Evolutionary conservation across 345 rosid species (phyloP).

Genomic region (Citrus cavaleriei): DNA sequence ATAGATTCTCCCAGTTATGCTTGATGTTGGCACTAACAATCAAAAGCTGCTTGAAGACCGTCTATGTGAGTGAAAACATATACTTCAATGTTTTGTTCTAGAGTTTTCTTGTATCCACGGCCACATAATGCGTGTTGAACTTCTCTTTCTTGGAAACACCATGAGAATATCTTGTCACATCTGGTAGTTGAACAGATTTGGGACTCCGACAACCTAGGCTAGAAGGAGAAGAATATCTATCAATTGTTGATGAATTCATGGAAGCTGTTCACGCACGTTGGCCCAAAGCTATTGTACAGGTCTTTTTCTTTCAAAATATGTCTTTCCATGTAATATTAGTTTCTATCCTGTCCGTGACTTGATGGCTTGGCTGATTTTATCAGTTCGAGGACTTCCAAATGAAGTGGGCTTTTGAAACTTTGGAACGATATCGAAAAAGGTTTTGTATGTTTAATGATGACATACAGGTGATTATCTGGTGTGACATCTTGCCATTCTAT

Average conservation of each 20-base stretch:
- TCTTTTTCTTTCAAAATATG: constrained; percentile 23
- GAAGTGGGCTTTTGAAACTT: constrained; percentile 98
- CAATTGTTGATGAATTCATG: constrained; percentile 90
- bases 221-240: constrained; percentile 92
- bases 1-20: constrained; percentile 91
- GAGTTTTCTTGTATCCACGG: background rate
- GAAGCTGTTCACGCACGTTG: constrained; percentile 91
- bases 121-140: constrained; percentile 9
- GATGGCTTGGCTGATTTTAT: constrained; percentile 18
- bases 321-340: constrained; percentile 15
- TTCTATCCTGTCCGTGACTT: constrained; percentile 20
- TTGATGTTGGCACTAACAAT: constrained; percentile 96
- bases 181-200: constrained; percentile 50
- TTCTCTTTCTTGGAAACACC: constrained; percentile 1
- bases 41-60: constrained; percentile 79
- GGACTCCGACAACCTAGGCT: constrained; percentile 88
- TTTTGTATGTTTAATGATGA: constrained; percentile 99
- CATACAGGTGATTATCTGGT: constrained; percentile 61
- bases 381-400: constrained; percentile 99
- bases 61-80: constrained; percentile 61
- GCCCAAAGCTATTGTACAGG: constrained; percentile 99
- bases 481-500: constrained; percentile 7
- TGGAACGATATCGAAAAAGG: constrained; percentile 74
- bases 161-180: constrained; percentile 15
- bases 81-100: background rate